Evolutionary conservation across 2,329 filamentous ascomycete species (phyloP).

Genomic region (Cytospora mali): DNA sequence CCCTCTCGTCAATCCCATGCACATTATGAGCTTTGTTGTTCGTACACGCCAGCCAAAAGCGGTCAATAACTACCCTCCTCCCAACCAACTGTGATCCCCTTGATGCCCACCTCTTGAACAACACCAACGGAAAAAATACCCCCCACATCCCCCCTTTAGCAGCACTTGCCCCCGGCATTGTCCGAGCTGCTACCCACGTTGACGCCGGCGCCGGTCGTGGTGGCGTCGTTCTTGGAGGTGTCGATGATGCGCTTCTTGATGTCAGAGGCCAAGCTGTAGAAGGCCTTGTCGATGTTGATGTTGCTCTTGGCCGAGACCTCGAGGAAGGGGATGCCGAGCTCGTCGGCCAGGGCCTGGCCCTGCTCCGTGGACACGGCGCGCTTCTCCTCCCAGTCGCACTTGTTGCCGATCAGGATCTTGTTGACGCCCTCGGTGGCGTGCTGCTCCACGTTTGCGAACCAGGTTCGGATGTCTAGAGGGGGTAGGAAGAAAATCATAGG

Average conservation of each 20-base stretch:
- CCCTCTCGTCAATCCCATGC: neutral
- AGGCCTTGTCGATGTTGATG: slow-evolving; percentile 99
- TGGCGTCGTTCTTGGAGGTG: slow-evolving; percentile 76
- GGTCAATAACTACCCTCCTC: neutral
- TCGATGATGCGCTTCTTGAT: slow-evolving; percentile 99
- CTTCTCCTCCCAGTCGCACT: slow-evolving; percentile 99
- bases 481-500: neutral
- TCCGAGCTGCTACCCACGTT: slow-evolving; percentile 68
- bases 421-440: slow-evolving; percentile 98
- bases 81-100: neutral
- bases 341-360: slow-evolving; percentile 90
- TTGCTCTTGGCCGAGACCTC: slow-evolving; percentile 99
- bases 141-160: slow-evolving; percentile 51
- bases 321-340: slow-evolving; percentile 96
- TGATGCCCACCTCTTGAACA: neutral
- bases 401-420: slow-evolving; percentile 99
- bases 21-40: neutral
- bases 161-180: slow-evolving; percentile 71
- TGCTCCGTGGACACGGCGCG: slow-evolving; percentile 90
- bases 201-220: slow-evolving; percentile 58
- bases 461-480: slow-evolving; percentile 87
- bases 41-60: neutral
- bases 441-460: slow-evolving; percentile 99
- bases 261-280: slow-evolving; percentile 90
- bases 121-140: too few relatives aligned